phyloP scores from a whole-genome alignment of 1,139 yeast species.

The Saccharomyces hybrid region DNA sequence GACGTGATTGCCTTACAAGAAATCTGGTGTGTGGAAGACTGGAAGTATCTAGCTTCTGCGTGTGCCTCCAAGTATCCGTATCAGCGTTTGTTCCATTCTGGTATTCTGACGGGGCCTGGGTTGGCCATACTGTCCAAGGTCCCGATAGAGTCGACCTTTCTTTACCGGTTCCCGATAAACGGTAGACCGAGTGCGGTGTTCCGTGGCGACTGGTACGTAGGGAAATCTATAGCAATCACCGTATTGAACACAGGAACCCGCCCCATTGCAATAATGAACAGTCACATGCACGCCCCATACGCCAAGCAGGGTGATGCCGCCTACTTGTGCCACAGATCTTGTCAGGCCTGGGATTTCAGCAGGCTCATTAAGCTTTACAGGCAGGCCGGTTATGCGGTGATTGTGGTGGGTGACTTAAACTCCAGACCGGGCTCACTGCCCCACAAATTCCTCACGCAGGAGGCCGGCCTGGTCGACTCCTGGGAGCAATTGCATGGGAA shows the following conservation, averaged over 20 bases:
- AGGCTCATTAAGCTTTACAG: conserved; percentile 54
- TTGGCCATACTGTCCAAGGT: conserved; percentile 74
- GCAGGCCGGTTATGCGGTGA: conserved; percentile 73
- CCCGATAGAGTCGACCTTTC: conserved; percentile 71
- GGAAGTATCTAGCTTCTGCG: conserved; percentile 49
- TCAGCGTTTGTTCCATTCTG: conserved; percentile 66
- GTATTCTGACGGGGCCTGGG: conserved; percentile 91
- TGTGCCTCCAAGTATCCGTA: conserved; percentile 52
- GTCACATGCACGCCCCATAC: conserved; percentile 98
- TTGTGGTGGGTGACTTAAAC: conserved; percentile 90
- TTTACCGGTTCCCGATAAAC: conserved; percentile 81
- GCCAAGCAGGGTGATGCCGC: conserved; percentile 77
- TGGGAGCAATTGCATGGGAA: conserved; percentile 67
- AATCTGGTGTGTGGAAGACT: conserved; percentile 84
- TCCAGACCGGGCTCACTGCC: conserved; percentile 84
- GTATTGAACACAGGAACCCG: conserved; percentile 42
- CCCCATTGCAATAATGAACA: conserved; percentile 73
- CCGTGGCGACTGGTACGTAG: conserved; percentile 97
- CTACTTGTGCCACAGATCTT: conserved; percentile 80
- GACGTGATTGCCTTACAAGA: conserved; percentile 90
- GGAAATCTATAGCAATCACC: conserved; percentile 80
- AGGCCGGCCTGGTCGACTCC: conserved; percentile 68
- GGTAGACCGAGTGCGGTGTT: conserved; percentile 92
- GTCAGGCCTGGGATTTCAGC: conserved; percentile 96
- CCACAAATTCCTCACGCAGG: conserved; percentile 60